Conservation (phyloP, 805 yeast genomes). For the Yarrowia osloensis region DNA sequence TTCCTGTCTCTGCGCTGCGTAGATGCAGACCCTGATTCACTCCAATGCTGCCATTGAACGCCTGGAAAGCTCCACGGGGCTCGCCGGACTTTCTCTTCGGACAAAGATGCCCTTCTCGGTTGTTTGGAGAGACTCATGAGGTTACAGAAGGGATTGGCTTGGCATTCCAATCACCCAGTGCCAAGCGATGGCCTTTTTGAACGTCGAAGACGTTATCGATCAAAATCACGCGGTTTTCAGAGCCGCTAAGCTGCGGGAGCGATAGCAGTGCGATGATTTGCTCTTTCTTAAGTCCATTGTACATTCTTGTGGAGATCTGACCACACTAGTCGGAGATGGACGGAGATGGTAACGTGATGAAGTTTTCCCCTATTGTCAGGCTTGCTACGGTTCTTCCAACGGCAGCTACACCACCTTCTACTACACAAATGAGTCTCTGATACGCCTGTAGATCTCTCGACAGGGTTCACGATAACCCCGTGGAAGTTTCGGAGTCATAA, state of each 20-base stretch:
- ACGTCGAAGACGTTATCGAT: neutral
- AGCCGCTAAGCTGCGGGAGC: no score
- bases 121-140: no score
- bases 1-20: neutral
- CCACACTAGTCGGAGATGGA: neutral
- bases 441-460: neutral
- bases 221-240: no score
- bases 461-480: constrained; percentile 2
- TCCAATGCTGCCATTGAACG: neutral
- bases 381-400: neutral
- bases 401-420: neutral
- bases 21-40: neutral
- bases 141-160: neutral
- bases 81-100: neutral
- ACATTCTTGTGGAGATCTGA: no score
- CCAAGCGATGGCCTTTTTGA: neutral
- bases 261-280: no score
- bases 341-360: neutral
- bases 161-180: constrained; percentile 1
- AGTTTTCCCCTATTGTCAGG: neutral
- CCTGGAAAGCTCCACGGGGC: neutral
- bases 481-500: neutral
- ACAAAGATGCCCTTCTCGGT: no score
- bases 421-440: no score
- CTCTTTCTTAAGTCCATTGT: no score